phyloP scores from a whole-genome alignment of 2,329 filamentous ascomycete species.

The Pseudopyrenochaeta lycopersici region DNA sequence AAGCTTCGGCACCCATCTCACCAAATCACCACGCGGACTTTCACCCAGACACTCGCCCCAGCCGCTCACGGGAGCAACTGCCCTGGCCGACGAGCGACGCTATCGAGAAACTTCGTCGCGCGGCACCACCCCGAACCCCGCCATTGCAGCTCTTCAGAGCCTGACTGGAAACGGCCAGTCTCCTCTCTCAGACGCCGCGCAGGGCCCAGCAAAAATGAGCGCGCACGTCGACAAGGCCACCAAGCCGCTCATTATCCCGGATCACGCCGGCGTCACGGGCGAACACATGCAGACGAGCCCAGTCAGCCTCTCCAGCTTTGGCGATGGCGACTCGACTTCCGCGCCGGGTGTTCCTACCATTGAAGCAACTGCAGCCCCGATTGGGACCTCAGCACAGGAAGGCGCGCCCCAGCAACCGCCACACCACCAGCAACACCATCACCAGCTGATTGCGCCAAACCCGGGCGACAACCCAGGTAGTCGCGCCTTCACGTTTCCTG shows the following conservation, averaged over 20 bases:
- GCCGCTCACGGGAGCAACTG: slow-evolving; percentile 58
- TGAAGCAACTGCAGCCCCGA: slow-evolving; percentile 59
- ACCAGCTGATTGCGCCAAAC: slow-evolving; percentile 47
- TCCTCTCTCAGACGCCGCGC: slow-evolving; percentile 53
- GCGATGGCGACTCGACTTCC: slow-evolving; percentile 59
- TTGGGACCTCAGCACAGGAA: slow-evolving; percentile 48
- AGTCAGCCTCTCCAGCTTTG: slow-evolving; percentile 63
- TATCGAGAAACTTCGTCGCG: slow-evolving; percentile 52
- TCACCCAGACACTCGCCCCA: slow-evolving; percentile 53
- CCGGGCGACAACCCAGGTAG: slow-evolving; percentile 51
- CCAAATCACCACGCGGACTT: slow-evolving; percentile 53
- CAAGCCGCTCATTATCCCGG: slow-evolving; percentile 60
- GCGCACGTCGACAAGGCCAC: slow-evolving; percentile 59
- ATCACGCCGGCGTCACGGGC: slow-evolving; percentile 48
- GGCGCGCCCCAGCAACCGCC: slow-evolving; percentile 46
- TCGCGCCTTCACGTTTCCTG: slow-evolving; percentile 71
- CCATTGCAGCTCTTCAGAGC: slow-evolving; percentile 53
- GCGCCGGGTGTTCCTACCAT: slow-evolving; percentile 60
- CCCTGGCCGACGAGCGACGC: slow-evolving; percentile 58
- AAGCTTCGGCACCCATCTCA: slow-evolving; percentile 49
- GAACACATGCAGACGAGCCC: slow-evolving; percentile 62
- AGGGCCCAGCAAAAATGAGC: slow-evolving; percentile 55
- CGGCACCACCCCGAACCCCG: slow-evolving; percentile 60
- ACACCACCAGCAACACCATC: slow-evolving; percentile 34
- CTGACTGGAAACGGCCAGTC: slow-evolving; percentile 52